Conservation (phyloP, 2,329 filamentous ascomycete genomes). For the Sclerotinia minor region DNA sequence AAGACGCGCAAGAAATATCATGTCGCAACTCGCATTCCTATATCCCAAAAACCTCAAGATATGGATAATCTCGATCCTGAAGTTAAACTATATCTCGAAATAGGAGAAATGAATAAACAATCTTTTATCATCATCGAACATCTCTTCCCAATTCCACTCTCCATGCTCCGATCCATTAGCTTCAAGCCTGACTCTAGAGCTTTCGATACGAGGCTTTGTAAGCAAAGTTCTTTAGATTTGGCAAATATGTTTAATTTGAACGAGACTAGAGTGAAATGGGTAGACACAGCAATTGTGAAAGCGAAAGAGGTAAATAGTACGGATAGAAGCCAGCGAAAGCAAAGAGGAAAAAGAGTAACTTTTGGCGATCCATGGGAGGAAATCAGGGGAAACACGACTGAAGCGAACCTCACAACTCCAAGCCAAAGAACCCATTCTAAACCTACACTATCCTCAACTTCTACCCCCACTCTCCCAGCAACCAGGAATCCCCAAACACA, state of each 20-base stretch:
- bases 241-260: not conserved
- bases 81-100: not conserved
- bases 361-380: constrained; percentile 13
- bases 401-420: not conserved
- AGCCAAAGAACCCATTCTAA: not conserved
- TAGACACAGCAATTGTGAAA: not conserved
- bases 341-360: not conserved
- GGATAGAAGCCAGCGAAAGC: not conserved
- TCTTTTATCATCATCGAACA: constrained; percentile 9
- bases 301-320: not conserved
- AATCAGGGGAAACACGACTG: not conserved
- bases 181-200: not conserved
- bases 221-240: not conserved
- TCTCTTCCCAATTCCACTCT: not conserved
- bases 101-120: not conserved
- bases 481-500: not conserved
- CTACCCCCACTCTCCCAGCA: not conserved
- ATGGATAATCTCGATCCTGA: no score
- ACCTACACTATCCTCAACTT: not conserved
- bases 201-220: constrained; percentile 1
- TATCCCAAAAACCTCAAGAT: constrained; percentile 3
- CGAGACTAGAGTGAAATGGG: not conserved
- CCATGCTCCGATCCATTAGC: not conserved
- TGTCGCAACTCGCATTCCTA: not conserved
- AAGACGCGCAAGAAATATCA: not conserved